These are phyloP conservation scores for Lycium ferocissimum DNA, from an alignment of 257 asterid species.

Conservation along the genomic window DNA sequence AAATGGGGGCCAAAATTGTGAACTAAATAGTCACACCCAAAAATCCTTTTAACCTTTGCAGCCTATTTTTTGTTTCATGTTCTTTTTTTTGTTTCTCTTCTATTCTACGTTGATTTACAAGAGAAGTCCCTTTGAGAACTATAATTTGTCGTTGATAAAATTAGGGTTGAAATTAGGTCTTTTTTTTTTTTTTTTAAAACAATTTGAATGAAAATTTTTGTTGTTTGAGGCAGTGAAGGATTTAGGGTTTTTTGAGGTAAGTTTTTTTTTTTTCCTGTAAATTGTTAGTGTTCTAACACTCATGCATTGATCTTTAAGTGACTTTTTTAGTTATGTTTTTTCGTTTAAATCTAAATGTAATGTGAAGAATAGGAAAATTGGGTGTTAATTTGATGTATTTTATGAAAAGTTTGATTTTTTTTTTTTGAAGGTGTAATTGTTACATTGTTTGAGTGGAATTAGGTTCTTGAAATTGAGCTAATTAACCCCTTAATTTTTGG, in stretches of 20 bases:
- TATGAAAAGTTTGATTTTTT: neutral
- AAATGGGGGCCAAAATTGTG: neutral
- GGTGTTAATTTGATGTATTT: neutral
- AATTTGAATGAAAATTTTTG: conserved; percentile 15
- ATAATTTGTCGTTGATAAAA: neutral
- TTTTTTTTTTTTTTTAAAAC: neutral
- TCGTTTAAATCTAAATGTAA: neutral
- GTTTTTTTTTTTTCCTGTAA: no score
- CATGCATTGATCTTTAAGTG: conserved; percentile 18
- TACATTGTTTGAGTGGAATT: conserved; percentile 19
- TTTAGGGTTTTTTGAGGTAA: conserved; percentile 19
- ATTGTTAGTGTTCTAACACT: neutral
- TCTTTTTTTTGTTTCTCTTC: neutral
- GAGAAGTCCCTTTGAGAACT: neutral
- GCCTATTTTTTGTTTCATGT: neutral
- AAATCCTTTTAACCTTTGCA: neutral
- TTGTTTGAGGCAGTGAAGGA: neutral
- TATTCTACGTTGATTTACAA: neutral
- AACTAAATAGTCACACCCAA: neutral
- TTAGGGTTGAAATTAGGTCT: neutral
- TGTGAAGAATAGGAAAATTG: neutral
- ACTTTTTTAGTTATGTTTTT: neutral
- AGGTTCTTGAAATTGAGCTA: conserved; percentile 18
- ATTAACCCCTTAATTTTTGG: neutral
- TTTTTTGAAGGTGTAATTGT: conserved; percentile 1